These are phyloP conservation scores for Solanum tarijense DNA, from an alignment of 257 asterid species.

Conservation along the genomic window DNA sequence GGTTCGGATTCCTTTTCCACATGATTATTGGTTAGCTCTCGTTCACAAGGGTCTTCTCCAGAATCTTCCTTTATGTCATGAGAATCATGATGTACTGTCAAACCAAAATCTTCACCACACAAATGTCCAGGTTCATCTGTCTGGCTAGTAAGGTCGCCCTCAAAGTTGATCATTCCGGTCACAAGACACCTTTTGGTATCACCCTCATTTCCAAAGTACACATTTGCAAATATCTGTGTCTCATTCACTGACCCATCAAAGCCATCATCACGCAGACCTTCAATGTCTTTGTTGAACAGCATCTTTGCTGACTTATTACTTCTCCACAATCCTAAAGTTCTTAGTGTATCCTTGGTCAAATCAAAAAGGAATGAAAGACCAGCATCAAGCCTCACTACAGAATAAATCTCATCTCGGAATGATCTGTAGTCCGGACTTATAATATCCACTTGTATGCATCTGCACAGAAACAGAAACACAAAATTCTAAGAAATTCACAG, in stretches of 20 bases:
- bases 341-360: background rate
- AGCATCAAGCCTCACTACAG: background rate
- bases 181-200: constrained; percentile 27
- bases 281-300: constrained; percentile 47
- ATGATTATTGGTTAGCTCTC: constrained; percentile 25
- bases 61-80: constrained; percentile 3
- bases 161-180: constrained; percentile 29
- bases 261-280: constrained; percentile 51
- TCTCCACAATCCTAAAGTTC: background rate
- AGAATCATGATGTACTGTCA: background rate
- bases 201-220: constrained; percentile 41
- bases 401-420: background rate
- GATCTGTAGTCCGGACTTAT: background rate
- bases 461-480: background rate
- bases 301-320: constrained; percentile 17
- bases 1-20: constrained; percentile 20
- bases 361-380: background rate
- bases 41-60: constrained; percentile 21
- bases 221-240: constrained; percentile 44
- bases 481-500: background rate
- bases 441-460: background rate
- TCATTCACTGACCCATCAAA: constrained; percentile 59
- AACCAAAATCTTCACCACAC: background rate
- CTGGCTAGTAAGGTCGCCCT: constrained; percentile 1
- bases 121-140: background rate